A percentile compares a stretch with the other conserved stretches of the same genome.
Evolutionary conservation across 2,329 filamentous ascomycete genomes (phyloP).

Genomic region (Pseudophaeomoniella oleicola): DNA sequence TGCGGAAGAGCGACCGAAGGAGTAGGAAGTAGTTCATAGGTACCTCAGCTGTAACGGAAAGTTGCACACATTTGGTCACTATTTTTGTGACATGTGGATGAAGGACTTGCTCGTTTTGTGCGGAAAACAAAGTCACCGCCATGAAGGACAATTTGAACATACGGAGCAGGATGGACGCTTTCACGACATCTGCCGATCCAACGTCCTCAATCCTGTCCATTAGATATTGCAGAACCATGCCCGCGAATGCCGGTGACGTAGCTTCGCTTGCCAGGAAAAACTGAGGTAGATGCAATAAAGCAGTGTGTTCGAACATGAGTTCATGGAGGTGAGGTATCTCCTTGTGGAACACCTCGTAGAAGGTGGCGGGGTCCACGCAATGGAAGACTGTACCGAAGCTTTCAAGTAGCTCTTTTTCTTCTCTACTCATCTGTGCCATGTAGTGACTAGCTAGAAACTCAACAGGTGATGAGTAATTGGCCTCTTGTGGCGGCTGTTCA

Average conservation of each 20-base stretch:
- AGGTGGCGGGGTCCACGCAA: slow-evolving; percentile 93
- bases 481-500: slow-evolving; percentile 60
- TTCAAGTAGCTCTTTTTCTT: slow-evolving; percentile 94
- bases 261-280: slow-evolving; percentile 98
- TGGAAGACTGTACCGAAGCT: slow-evolving; percentile 98
- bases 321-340: slow-evolving; percentile 95
- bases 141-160: slow-evolving; percentile 98
- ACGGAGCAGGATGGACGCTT: slow-evolving; percentile 79
- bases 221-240: slow-evolving; percentile 92
- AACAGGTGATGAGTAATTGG: slow-evolving; percentile 63
- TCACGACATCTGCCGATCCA: slow-evolving; percentile 78
- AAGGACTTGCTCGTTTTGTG: slow-evolving; percentile 88
- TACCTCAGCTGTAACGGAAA: slow-evolving; percentile 89
- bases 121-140: slow-evolving; percentile 91
- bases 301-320: slow-evolving; percentile 94
- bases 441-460: slow-evolving; percentile 92
- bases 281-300: slow-evolving; percentile 85
- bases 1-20: slow-evolving; percentile 80
- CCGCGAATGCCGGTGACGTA: slow-evolving; percentile 91
- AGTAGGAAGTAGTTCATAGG: slow-evolving; percentile 98
- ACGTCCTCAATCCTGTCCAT: slow-evolving; percentile 96
- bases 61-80: slow-evolving; percentile 89
- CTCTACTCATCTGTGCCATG: slow-evolving; percentile 83
- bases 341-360: slow-evolving; percentile 95
- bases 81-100: slow-evolving; percentile 94